Percentiles rank a stretch among this genome's conserved stretches.
Evolutionary conservation across 2,329 filamentous ascomycete genomes (phyloP).

Genomic region (Fusarium sp.): DNA sequence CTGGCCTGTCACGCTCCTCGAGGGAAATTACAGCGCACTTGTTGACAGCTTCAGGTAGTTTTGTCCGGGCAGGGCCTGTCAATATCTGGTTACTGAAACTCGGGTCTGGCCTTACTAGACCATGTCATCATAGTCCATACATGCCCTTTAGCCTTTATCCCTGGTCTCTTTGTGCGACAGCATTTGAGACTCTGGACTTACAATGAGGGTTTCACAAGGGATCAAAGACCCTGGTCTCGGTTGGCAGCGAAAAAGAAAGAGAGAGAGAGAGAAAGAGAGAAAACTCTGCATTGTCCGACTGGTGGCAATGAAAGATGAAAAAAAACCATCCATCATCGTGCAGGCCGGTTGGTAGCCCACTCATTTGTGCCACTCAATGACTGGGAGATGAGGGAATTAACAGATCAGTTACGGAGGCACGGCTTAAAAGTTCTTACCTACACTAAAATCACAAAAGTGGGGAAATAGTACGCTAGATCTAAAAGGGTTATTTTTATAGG

Average conservation of each 20-base stretch:
- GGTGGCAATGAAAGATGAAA: not conserved
- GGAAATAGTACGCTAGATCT: too few relatives aligned
- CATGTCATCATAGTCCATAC: constrained; percentile 5
- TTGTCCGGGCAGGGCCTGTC: constrained; percentile 34
- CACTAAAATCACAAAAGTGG: too few relatives aligned
- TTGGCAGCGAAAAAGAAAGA: constrained; percentile 18
- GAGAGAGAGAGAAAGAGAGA: constrained; percentile 13
- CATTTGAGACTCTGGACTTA: constrained; percentile 32
- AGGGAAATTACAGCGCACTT: constrained; percentile 43
- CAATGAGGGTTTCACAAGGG: constrained; percentile 37
- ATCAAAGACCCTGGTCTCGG: constrained; percentile 29
- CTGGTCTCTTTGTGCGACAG: constrained; percentile 27
- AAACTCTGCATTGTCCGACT: constrained; percentile 34
- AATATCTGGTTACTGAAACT: constrained; percentile 31
- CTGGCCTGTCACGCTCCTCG: constrained; percentile 16
- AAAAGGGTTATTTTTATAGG: too few relatives aligned
- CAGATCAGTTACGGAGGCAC: constrained; percentile 3
- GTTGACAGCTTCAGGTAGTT: constrained; percentile 41
- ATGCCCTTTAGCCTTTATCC: not conserved
- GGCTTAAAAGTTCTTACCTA: too few relatives aligned
- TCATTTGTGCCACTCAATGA: not conserved
- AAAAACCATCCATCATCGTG: too few relatives aligned
- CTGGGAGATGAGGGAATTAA: constrained; percentile 43
- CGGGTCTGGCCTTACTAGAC: constrained; percentile 18
- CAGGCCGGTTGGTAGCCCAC: too few relatives aligned